Evolutionary conservation across 116 monocot species (phyloP).

Genomic region (Zostera marina): DNA sequence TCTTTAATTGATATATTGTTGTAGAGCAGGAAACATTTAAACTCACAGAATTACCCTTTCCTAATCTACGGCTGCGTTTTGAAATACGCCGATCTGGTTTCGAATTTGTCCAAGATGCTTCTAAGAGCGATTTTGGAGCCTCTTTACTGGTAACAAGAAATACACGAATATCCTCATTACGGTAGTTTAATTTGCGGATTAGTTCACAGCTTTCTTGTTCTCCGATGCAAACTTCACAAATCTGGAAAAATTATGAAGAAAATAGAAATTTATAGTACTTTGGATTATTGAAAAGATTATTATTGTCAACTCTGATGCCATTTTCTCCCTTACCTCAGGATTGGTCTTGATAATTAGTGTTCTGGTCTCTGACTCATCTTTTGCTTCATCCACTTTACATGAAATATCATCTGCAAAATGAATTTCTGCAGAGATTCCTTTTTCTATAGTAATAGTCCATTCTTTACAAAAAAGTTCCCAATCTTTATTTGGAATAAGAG

Average conservation of each 20-base stretch:
- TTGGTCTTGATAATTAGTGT: constrained; percentile 40
- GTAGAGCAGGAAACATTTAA: constrained; percentile 75
- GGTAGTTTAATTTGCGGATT: constrained; percentile 72
- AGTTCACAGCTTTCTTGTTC: constrained; percentile 79
- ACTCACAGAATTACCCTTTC: constrained; percentile 50
- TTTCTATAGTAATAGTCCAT: constrained; percentile 46
- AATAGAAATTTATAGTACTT: background rate
- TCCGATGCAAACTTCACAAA: constrained; percentile 89
- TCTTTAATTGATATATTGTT: constrained; percentile 81
- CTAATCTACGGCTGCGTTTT: constrained; percentile 66
- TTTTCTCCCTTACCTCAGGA: constrained; percentile 47
- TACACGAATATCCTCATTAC: constrained; percentile 58
- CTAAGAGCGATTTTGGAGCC: constrained; percentile 66
- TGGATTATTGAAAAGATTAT: too few species aligned
- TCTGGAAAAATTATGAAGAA: constrained; percentile 17
- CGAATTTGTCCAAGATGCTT: constrained; percentile 31
- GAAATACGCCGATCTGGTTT: constrained; percentile 69
- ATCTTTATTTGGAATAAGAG: constrained; percentile 61
- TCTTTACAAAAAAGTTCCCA: constrained; percentile 91
- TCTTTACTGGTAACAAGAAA: constrained; percentile 88
- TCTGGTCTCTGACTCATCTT: constrained; percentile 22
- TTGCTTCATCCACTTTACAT: constrained; percentile 34
- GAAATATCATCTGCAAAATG: constrained; percentile 15
- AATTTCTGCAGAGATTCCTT: constrained; percentile 76
- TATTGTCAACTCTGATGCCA: background rate